phyloP scores from a whole-genome alignment of 75 land plant genomes.

The Pseudotsuga menziesii region DNA sequence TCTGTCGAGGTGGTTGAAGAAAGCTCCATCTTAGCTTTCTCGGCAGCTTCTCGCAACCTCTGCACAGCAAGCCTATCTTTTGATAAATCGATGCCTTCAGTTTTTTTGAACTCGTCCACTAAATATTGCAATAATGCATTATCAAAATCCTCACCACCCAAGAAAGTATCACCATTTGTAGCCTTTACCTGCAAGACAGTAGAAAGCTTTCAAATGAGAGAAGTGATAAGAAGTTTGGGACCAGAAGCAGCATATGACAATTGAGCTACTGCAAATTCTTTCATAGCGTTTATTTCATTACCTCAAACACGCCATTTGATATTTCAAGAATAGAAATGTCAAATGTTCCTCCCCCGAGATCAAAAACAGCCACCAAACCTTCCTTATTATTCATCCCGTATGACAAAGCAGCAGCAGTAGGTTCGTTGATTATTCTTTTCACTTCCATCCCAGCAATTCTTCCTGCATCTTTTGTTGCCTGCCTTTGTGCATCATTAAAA shows the following conservation, averaged over 20 bases:
- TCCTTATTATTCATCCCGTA: slow-evolving; percentile 78
- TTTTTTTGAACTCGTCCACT: slow-evolving; percentile 42
- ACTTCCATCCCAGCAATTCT: slow-evolving; percentile 76
- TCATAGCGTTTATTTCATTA: slow-evolving; percentile 1
- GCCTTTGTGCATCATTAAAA: slow-evolving; percentile 79
- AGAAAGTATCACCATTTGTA: slow-evolving; percentile 64
- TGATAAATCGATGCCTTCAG: slow-evolving; percentile 49
- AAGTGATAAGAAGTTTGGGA: background rate
- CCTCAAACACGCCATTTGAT: slow-evolving; percentile 77
- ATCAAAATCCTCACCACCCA: slow-evolving; percentile 71
- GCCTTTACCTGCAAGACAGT: slow-evolving; percentile 43
- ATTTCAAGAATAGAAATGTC: slow-evolving; percentile 85
- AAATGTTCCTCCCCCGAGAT: slow-evolving; percentile 87
- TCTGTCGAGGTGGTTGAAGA: slow-evolving; percentile 61
- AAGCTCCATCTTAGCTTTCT: slow-evolving; percentile 61
- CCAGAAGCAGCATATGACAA: slow-evolving; percentile 1
- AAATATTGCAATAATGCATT: slow-evolving; percentile 45
- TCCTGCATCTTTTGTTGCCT: slow-evolving; percentile 82
- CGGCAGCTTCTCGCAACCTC: slow-evolving; percentile 58
- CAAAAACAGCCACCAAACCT: slow-evolving; percentile 70
- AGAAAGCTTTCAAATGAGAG: background rate
- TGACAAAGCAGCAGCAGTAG: slow-evolving; percentile 80
- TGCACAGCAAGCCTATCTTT: slow-evolving; percentile 52
- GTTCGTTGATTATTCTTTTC: slow-evolving; percentile 71
- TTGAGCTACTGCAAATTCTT: background rate